phyloP scores from a whole-genome alignment of 805 yeast genomes.

The Sugiyamaella chiloensis region DNA sequence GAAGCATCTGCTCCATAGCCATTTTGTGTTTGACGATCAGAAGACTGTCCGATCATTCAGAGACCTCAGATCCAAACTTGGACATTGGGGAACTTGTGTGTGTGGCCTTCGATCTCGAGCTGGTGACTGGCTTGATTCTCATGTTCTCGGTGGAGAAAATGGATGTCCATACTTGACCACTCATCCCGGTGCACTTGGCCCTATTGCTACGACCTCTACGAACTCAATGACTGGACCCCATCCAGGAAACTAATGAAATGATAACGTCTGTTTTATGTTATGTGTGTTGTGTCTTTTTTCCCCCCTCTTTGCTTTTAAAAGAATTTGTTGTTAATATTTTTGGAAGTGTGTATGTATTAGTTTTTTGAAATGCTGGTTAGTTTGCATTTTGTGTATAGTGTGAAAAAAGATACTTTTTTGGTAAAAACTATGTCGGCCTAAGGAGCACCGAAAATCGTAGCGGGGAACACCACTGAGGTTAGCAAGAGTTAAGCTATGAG shows the following conservation, averaged over 20 bases:
- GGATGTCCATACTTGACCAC: constrained; percentile 14
- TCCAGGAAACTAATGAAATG: constrained; percentile 3
- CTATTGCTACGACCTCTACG: constrained; percentile 4
- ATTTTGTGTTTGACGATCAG: constrained; percentile 51
- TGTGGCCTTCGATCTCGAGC: constrained; percentile 53
- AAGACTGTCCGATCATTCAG: constrained; percentile 43
- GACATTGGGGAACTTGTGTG: constrained; percentile 49
- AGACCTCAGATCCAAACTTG: constrained; percentile 52
- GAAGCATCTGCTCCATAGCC: constrained; percentile 60
- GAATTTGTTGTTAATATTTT: neutral
- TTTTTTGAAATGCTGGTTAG: neutral
- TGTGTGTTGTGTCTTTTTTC: neutral
- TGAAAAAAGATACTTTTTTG: too few species aligned
- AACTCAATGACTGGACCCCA: constrained; percentile 1
- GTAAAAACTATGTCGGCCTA: too few species aligned
- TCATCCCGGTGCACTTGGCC: neutral
- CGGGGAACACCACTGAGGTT: too few species aligned
- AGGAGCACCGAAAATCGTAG: too few species aligned
- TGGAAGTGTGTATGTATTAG: neutral
- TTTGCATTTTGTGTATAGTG: neutral
- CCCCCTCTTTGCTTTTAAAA: too few species aligned
- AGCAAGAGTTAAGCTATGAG: too few species aligned
- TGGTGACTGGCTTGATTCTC: constrained; percentile 54
- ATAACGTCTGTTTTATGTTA: neutral
- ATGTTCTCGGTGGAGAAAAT: constrained; percentile 36